These are phyloP conservation scores for Teratosphaeriaceae sp. DNA, from an alignment of 2,329 filamentous ascomycete species.

Conservation along the genomic window DNA sequence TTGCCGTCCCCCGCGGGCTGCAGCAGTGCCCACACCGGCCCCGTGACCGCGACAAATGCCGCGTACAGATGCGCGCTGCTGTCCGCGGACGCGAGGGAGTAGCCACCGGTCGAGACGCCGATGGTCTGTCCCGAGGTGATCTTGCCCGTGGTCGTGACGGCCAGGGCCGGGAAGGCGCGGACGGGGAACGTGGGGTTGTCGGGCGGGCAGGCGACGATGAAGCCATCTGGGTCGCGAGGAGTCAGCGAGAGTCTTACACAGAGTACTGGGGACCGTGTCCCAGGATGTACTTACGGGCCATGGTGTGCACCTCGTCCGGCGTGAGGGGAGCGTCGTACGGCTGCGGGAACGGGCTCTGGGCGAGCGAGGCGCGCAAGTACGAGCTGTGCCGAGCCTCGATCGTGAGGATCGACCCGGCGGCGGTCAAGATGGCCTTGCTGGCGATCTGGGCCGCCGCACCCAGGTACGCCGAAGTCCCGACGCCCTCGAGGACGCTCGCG, in stretches of 20 bases:
- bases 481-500: constrained; percentile 49
- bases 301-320: constrained; percentile 55
- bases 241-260: too few relatives aligned
- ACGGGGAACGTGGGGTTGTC: constrained; percentile 52
- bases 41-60: constrained; percentile 9
- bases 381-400: constrained; percentile 59
- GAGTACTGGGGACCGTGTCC: too few relatives aligned
- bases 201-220: constrained; percentile 53
- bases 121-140: constrained; percentile 11
- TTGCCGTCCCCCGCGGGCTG: constrained; percentile 10
- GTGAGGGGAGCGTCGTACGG: constrained; percentile 55
- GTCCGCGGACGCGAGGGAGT: constrained; percentile 8
- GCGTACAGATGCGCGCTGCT: constrained; percentile 13
- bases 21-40: constrained; percentile 7
- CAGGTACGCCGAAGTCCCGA: constrained; percentile 55
- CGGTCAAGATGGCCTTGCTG: constrained; percentile 52
- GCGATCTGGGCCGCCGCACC: constrained; percentile 54
- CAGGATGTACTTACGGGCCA: too few relatives aligned
- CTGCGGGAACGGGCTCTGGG: constrained; percentile 48
- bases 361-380: constrained; percentile 39
- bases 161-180: constrained; percentile 34
- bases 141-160: constrained; percentile 10
- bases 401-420: constrained; percentile 57
- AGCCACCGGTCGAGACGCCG: constrained; percentile 8
- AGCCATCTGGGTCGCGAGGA: too few relatives aligned